A percentile compares a stretch with the other conserved stretches of the same genome.
phyloP scores from a whole-genome alignment of 1,284 basidiomycete species.

The Irpex sp. region DNA sequence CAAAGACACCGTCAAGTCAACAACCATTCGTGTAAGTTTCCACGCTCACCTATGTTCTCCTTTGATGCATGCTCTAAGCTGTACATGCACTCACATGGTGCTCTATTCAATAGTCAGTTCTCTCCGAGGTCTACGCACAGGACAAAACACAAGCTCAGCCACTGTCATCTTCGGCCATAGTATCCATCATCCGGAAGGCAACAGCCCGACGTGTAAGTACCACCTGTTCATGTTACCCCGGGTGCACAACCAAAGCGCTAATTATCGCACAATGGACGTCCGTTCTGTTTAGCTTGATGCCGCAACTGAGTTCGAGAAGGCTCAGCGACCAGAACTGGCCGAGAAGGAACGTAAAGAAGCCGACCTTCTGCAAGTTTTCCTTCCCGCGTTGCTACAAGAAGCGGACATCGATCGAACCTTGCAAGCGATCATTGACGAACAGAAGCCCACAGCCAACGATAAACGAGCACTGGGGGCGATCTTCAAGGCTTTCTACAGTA shows the following conservation, averaged over 20 bases:
- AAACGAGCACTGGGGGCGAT: conserved; percentile 44
- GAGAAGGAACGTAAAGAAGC: conserved; percentile 59
- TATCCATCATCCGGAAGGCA: conserved; percentile 55
- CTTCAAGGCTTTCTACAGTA: conserved; percentile 60
- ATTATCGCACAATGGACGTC: neutral
- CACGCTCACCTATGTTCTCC: neutral
- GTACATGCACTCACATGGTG: neutral
- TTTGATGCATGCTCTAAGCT: neutral
- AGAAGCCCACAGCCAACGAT: conserved; percentile 16
- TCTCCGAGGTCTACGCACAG: conserved; percentile 63
- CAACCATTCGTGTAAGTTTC: conserved; percentile 53
- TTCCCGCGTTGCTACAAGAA: conserved; percentile 57
- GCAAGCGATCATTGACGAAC: conserved; percentile 33
- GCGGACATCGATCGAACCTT: conserved; percentile 52
- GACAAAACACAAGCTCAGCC: conserved; percentile 50
- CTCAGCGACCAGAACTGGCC: conserved; percentile 62
- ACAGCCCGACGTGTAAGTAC: conserved; percentile 51
- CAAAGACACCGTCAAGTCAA: conserved; percentile 52
- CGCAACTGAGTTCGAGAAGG: conserved; percentile 49
- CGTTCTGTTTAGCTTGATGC: conserved; percentile 49
- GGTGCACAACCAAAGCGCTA: neutral
- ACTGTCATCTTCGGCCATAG: conserved; percentile 41
- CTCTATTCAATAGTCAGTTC: conserved; percentile 44
- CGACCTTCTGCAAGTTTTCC: conserved; percentile 46
- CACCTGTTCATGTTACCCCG: conserved; percentile 1